Evolutionary conservation across 129 eudicot genomes (phyloP).

Genomic region (Artemisia annua): DNA sequence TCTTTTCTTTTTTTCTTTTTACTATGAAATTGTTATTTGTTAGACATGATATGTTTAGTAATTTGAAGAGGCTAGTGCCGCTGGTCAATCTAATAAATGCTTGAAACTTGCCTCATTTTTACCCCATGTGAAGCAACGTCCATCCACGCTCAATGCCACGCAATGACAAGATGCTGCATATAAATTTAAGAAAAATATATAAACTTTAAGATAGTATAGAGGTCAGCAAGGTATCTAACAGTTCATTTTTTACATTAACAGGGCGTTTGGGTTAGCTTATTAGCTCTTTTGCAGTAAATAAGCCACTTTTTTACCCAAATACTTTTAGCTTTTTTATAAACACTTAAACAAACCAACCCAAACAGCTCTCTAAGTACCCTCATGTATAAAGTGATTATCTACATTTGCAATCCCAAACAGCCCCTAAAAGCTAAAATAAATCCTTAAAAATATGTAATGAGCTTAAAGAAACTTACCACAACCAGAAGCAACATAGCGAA

Average conservation of each 20-base stretch:
- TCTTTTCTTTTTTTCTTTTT: too few relatives aligned
- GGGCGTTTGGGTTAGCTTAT: too few relatives aligned
- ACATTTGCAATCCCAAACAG: too few relatives aligned
- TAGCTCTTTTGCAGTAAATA: too few relatives aligned
- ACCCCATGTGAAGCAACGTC: constrained; percentile 97
- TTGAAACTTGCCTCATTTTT: constrained; percentile 61
- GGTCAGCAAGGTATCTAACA: neutral
- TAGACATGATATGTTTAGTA: too few relatives aligned
- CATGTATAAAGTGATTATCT: too few relatives aligned
- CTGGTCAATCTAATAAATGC: neutral
- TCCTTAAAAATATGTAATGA: neutral
- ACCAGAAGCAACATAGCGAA: constrained; percentile 79
- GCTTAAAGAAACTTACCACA: constrained; percentile 47
- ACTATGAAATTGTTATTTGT: too few relatives aligned
- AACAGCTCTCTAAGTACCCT: too few relatives aligned
- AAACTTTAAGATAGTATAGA: neutral
- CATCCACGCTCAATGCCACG: constrained; percentile 89
- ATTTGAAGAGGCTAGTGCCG: too few relatives aligned
- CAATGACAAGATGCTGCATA: constrained; percentile 83
- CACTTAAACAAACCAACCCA: too few relatives aligned
- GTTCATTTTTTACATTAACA: neutral
- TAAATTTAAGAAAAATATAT: neutral
- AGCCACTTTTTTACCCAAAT: too few relatives aligned
- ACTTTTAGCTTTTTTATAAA: too few relatives aligned
- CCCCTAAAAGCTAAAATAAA: neutral